These are phyloP conservation scores for Huiozyma naganishii DNA, from an alignment of 805 yeast species.

Conservation along the genomic window DNA sequence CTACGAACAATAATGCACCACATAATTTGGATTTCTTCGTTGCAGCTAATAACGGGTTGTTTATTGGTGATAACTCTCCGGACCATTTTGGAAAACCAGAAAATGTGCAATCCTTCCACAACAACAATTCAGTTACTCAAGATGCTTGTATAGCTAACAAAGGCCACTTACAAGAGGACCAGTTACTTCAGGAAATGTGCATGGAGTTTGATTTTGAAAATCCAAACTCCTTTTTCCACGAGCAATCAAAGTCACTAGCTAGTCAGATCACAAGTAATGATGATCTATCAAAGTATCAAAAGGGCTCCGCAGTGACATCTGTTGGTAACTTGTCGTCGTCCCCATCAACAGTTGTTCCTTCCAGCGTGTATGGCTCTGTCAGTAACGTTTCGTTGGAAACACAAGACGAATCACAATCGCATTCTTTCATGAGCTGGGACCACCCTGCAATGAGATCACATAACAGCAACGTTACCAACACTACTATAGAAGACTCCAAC, in stretches of 20 bases:
- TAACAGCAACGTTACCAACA: not conserved
- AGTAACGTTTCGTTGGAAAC: not conserved
- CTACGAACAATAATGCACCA: constrained; percentile 5
- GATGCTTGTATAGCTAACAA: not conserved
- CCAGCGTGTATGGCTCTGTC: not conserved
- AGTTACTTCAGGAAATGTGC: constrained; percentile 13
- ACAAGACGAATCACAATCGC: too few relatives aligned
- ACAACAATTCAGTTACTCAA: not conserved
- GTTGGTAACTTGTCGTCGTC: constrained; percentile 2
- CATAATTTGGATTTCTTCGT: constrained; percentile 2
- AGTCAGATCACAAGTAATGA: not conserved
- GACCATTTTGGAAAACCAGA: not conserved
- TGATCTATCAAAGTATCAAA: not conserved
- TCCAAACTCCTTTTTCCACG: constrained; percentile 12
- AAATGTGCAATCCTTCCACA: not conserved
- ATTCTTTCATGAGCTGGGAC: too few relatives aligned
- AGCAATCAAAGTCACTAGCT: constrained; percentile 3
- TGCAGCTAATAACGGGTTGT: not conserved
- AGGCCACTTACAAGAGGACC: constrained; percentile 1
- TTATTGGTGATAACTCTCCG: not conserved
- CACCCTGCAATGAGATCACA: not conserved
- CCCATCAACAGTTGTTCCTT: constrained; percentile 2
- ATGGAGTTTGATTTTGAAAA: constrained; percentile 21
- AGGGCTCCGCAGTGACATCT: constrained; percentile 4
- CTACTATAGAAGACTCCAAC: not conserved